phyloP scores from a whole-genome alignment of 768 basidiomycete genomes.

The Amylocystis lapponica region DNA sequence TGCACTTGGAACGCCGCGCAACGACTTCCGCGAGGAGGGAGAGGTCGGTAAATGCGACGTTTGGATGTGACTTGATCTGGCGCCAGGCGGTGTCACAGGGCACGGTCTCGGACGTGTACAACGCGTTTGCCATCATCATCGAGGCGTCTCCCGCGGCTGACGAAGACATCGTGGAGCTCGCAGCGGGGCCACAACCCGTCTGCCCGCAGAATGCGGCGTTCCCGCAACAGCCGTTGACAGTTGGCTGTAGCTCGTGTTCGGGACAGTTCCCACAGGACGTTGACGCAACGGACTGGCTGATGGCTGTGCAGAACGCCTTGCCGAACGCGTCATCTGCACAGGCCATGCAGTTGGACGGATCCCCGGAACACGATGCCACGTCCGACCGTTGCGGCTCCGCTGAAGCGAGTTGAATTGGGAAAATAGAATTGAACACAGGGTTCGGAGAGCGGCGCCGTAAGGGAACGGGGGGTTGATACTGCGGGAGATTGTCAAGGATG shows the following conservation, averaged over 20 bases:
- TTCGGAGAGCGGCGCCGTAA: conserved; percentile 52
- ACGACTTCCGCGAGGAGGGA: conserved; percentile 85
- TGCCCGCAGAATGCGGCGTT: neutral
- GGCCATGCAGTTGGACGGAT: conserved; percentile 80
- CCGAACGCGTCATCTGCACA: conserved; percentile 85
- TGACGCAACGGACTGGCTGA: conserved; percentile 53
- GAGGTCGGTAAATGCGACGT: conserved; percentile 80
- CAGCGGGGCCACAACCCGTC: neutral
- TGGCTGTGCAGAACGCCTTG: conserved; percentile 79
- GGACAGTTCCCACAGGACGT: conserved; percentile 53
- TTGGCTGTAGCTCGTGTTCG: too few relatives aligned
- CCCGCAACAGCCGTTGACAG: conserved; percentile 26
- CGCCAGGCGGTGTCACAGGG: conserved; percentile 82
- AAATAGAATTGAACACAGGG: conserved; percentile 42
- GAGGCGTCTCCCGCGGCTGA: conserved; percentile 9
- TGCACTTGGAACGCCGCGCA: conserved; percentile 73
- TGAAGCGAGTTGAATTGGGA: conserved; percentile 38
- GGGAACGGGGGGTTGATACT: conserved; percentile 78
- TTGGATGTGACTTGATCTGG: conserved; percentile 82
- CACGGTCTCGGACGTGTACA: conserved; percentile 43
- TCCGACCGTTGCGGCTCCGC: conserved; percentile 19
- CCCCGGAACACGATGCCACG: conserved; percentile 61
- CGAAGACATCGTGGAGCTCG: too few relatives aligned
- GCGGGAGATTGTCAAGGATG: conserved; percentile 71
- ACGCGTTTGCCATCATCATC: conserved; percentile 11